Conservation (phyloP, 1,284 basidiomycete genomes). For the Cryptococcus sp. region DNA sequence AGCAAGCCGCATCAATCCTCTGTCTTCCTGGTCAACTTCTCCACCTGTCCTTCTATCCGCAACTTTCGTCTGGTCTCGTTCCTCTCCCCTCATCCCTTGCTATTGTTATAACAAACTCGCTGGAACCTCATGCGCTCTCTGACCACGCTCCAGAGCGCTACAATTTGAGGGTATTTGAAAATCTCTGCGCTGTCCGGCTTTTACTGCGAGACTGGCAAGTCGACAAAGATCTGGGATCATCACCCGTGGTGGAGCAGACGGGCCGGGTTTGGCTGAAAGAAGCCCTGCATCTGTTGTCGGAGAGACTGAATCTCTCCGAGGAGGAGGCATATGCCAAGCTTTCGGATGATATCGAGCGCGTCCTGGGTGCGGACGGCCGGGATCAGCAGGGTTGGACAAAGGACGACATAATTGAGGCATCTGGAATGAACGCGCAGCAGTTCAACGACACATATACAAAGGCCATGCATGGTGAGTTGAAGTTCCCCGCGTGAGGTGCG, state of each 20-base stretch:
- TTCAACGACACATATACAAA: slow-evolving; percentile 68
- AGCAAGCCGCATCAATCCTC: slow-evolving; percentile 76
- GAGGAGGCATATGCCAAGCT: slow-evolving; percentile 2
- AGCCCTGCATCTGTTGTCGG: slow-evolving; percentile 54
- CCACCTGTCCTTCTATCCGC: slow-evolving; percentile 70
- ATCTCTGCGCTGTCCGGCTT: slow-evolving; percentile 68
- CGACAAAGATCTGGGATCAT: slow-evolving; percentile 50
- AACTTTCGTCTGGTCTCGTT: slow-evolving; percentile 61
- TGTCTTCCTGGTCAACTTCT: slow-evolving; percentile 74
- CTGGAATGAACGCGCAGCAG: slow-evolving; percentile 55
- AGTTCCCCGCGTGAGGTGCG: slow-evolving; percentile 53
- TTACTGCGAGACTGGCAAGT: slow-evolving; percentile 60
- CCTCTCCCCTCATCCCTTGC: slow-evolving; percentile 44
- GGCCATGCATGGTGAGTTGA: slow-evolving; percentile 64
- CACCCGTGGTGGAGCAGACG: slow-evolving; percentile 3
- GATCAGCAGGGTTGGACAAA: slow-evolving; percentile 42
- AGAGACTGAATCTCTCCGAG: too few relatives aligned
- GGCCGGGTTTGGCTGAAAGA: slow-evolving; percentile 38
- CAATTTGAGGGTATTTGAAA: slow-evolving; percentile 84
- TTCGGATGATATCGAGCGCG: slow-evolving; percentile 12
- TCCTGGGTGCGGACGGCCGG: slow-evolving; percentile 22
- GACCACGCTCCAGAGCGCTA: slow-evolving; percentile 70
- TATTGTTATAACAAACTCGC: slow-evolving; percentile 77
- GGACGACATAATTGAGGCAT: slow-evolving; percentile 66
- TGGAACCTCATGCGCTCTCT: slow-evolving; percentile 76